Conservation (phyloP, 2,329 filamentous ascomycete genomes). For the Penicillium sp. region DNA sequence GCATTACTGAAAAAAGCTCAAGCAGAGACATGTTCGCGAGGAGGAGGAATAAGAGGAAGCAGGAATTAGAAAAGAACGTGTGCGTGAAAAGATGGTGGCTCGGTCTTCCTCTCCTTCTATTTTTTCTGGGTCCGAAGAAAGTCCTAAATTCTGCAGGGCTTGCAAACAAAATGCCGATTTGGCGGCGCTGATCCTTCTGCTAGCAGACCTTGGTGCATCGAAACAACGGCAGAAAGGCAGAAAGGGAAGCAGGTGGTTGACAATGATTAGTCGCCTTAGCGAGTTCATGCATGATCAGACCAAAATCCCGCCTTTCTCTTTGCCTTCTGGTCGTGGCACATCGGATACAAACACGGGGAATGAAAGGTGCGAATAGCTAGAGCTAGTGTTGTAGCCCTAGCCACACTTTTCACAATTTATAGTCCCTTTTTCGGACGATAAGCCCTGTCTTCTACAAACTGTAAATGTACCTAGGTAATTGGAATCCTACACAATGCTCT, state of each 20-base stretch:
- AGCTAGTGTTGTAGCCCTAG: slow-evolving; percentile 33
- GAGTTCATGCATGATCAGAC: slow-evolving; percentile 23
- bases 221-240: too few species aligned
- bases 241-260: too few species aligned
- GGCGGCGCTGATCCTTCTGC: too few species aligned
- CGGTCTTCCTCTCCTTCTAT: too few species aligned
- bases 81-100: too few species aligned
- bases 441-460: slow-evolving; percentile 23
- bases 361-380: neutral
- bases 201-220: too few species aligned
- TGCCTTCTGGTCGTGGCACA: slow-evolving; percentile 14
- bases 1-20: neutral
- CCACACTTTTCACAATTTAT: slow-evolving; percentile 17
- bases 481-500: slow-evolving; percentile 34
- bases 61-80: too few species aligned
- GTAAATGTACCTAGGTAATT: slow-evolving; percentile 40
- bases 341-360: slow-evolving; percentile 4
- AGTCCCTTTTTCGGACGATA: too few species aligned
- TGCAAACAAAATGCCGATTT: too few species aligned
- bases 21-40: neutral
- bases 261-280: slow-evolving; percentile 18
- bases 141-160: too few species aligned
- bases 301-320: slow-evolving; percentile 26
- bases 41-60: neutral
- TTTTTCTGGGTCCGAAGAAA: too few species aligned